Conservation (phyloP, 2,329 filamentous ascomycete species). For the Claviceps maximensis region DNA sequence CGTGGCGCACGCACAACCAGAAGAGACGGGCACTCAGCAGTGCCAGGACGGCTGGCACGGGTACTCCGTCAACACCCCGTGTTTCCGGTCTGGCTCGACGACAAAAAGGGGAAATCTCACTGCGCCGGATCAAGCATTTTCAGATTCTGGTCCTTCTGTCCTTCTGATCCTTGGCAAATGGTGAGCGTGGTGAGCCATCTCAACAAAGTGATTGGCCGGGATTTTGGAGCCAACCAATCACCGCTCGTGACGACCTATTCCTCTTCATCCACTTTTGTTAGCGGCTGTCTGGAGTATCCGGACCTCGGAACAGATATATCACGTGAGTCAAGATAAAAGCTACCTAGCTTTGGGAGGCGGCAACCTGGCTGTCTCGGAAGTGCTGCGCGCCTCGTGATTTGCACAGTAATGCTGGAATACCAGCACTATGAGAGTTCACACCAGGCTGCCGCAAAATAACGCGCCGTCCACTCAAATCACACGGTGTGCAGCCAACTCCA, state of each 20-base stretch:
- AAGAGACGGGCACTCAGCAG: not conserved
- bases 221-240: not conserved
- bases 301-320: not conserved
- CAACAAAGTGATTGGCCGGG: not conserved
- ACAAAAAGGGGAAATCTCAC: conserved; percentile 20
- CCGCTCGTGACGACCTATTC: not conserved
- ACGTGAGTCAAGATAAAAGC: not conserved
- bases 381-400: not conserved
- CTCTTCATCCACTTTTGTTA: too few species aligned
- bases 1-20: not conserved
- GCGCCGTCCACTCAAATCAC: not conserved
- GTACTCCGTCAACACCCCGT: conserved; percentile 4
- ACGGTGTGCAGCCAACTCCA: conserved; percentile 10
- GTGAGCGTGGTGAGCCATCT: not conserved
- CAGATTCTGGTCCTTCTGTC: not conserved
- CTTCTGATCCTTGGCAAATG: not conserved
- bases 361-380: not conserved
- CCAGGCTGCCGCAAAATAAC: not conserved
- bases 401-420: not conserved
- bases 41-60: not conserved
- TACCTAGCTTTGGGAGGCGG: not conserved
- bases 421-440: not conserved
- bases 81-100: conserved; percentile 8
- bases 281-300: too few species aligned
- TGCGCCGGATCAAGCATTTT: not conserved